phyloP scores from a whole-genome alignment of 768 basidiomycete genomes.

The Cystobasidium ongulense region DNA sequence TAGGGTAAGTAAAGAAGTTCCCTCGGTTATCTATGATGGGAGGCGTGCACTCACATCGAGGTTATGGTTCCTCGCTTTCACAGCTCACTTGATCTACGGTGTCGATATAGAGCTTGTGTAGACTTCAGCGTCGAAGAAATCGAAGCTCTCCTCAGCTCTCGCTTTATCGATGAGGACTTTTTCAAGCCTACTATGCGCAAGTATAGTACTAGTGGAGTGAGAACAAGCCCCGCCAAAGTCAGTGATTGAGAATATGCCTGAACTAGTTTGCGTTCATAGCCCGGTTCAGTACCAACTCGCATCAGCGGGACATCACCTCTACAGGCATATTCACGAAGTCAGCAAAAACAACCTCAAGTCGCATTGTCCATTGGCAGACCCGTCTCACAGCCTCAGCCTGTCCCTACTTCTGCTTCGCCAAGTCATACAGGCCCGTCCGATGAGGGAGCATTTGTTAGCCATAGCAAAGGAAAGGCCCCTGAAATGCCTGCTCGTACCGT shows the following conservation, averaged over 20 bases:
- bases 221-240: too few species aligned
- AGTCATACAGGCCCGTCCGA: background rate
- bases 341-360: slow-evolving; percentile 23
- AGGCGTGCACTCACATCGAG: too few species aligned
- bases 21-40: too few species aligned
- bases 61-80: background rate
- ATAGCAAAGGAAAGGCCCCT: background rate
- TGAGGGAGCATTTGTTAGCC: slow-evolving; percentile 14
- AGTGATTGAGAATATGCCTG: too few species aligned
- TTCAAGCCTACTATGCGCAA: slow-evolving; percentile 40
- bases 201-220: slow-evolving; percentile 6
- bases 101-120: slow-evolving; percentile 37
- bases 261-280: background rate
- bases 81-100: slow-evolving; percentile 32
- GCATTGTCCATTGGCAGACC: slow-evolving; percentile 30
- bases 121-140: slow-evolving; percentile 41
- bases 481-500: background rate
- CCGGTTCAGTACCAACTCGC: slow-evolving; percentile 33
- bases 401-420: background rate
- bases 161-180: slow-evolving; percentile 43
- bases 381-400: background rate
- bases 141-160: slow-evolving; percentile 39
- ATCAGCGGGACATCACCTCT: background rate
- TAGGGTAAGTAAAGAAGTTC: slow-evolving; percentile 35
- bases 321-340: background rate